These are phyloP conservation scores for Puccinia brachypodii DNA, from an alignment of 1,284 basidiomycete genomes.

Conservation along the genomic window DNA sequence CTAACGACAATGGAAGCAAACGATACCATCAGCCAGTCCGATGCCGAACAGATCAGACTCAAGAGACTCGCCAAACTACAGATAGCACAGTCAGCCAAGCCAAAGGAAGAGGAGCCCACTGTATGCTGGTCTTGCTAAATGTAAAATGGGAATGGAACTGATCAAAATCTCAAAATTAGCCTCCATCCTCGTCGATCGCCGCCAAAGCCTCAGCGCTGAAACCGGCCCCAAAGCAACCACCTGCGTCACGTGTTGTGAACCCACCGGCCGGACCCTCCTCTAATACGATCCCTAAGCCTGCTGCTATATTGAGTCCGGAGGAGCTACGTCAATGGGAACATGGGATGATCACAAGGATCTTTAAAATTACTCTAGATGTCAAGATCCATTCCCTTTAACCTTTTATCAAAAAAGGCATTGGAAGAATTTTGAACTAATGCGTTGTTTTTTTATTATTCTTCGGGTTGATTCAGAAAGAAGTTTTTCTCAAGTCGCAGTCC, in stretches of 20 bases:
- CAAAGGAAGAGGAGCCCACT: background rate
- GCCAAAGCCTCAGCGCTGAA: background rate
- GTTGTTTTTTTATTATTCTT: background rate
- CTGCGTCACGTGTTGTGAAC: background rate
- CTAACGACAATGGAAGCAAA: background rate
- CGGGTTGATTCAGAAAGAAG: constrained; percentile 3
- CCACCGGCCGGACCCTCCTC: background rate
- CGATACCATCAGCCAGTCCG: constrained; percentile 11
- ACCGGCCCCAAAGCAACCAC: background rate
- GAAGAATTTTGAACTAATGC: background rate
- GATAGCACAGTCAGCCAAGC: constrained; percentile 1
- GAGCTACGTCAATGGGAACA: constrained; percentile 43
- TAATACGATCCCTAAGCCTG: background rate
- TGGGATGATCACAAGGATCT: constrained; percentile 26
- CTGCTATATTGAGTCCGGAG: constrained; percentile 5
- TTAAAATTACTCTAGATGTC: constrained; percentile 41
- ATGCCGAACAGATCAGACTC: constrained; percentile 36
- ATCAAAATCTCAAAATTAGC: background rate
- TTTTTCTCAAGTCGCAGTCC: background rate
- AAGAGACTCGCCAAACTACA: constrained; percentile 43
- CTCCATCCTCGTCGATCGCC: background rate
- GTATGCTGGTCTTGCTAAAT: background rate
- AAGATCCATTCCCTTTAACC: background rate
- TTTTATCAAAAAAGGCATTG: background rate
- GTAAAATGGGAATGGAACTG: background rate